Evolutionary conservation across 2,329 filamentous ascomycete species (phyloP), one percentile per base, ranked within the genome.

Genomic region (Aureobasidium sp.): DNA sequence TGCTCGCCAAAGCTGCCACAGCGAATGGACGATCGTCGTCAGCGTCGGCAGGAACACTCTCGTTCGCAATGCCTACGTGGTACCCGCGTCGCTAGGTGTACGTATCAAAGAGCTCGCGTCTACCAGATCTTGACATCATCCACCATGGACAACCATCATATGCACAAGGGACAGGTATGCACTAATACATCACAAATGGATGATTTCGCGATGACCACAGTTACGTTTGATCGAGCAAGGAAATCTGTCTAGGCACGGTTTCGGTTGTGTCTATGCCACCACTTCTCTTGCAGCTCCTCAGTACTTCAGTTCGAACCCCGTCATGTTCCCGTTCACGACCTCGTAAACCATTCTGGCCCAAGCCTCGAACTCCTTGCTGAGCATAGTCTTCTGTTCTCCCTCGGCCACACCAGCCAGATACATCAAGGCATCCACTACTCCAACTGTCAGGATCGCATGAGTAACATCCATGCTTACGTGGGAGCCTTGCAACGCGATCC

Each of bases 321-420:
- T 35, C 40, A 25, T 23, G 17, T 13, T 57, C 9, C 53, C 53
- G 19, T 57, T 45, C 15, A 35, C 40, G 29, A 57, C 37, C 27
- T 46, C 19, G 53, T 57, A 57, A 1, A 45, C 1, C 40, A 1
- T 35, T 9, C 40, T 57, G 40, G 53, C 53, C 53, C 27, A 35
- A 4, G 27, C 9, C 31, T 45, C 13, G 29, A 57, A 46, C 11
- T 46, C 40, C 6, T 37, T 19, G 15, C 53, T n/a, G 15, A 57
- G 53, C 13, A 25, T n/a, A 6, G 11, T 11, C 17, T 57, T 17
- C 42, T 27, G 55, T 25, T 64, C 50, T 5, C 53, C 58, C 15
- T 62, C 64, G 21, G 67, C 65, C 2, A 47, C 62, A 38, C 64
- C 3, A 43, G 25, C 64, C 21, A 70, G 37, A 1, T 60, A 57